Percentiles rank a stretch among this genome's conserved stretches.
Conservation (phyloP, 192 early-diverging fungal species). For the Podila epicladia region DNA sequence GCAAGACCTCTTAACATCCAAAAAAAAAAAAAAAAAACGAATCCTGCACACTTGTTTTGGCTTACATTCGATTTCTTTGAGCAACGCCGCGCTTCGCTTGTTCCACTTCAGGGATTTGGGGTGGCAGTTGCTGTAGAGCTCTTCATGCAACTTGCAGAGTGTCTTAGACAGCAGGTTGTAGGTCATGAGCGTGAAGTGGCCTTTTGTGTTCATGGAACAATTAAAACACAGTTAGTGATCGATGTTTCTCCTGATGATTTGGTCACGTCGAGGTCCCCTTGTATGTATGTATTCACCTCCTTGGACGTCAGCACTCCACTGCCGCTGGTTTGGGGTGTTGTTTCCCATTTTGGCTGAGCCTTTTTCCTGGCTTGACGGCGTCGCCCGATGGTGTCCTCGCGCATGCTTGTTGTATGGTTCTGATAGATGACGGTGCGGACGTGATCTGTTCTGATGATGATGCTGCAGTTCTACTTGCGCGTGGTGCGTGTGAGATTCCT, state of each 20-base stretch:
- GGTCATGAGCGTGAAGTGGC: slow-evolving; percentile 36
- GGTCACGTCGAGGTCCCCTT: background rate
- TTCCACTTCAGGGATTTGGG: slow-evolving; percentile 3
- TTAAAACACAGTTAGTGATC: background rate
- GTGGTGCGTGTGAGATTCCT: too few relatives aligned
- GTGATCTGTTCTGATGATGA: too few relatives aligned
- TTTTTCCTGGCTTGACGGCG: too few relatives aligned
- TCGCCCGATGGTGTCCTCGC: too few relatives aligned
- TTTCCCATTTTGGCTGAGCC: too few relatives aligned
- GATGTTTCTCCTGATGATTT: background rate
- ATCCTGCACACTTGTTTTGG: background rate
- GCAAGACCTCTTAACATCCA: background rate
- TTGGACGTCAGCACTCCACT: background rate
- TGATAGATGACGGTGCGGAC: too few relatives aligned
- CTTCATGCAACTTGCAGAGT: background rate
- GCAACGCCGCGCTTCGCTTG: background rate
- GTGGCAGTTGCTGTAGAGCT: slow-evolving; percentile 11
- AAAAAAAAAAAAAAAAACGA: background rate
- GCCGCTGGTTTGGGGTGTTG: too few relatives aligned
- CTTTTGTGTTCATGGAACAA: background rate
- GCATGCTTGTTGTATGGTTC: too few relatives aligned
- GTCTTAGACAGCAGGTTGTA: slow-evolving; percentile 33
- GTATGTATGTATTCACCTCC: background rate
- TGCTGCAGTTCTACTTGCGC: too few relatives aligned
- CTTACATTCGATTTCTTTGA: slow-evolving; percentile 30